Evolutionary conservation across 2,329 filamentous ascomycete genomes (phyloP).

Genomic region (Diaporthe citrichinensis): DNA sequence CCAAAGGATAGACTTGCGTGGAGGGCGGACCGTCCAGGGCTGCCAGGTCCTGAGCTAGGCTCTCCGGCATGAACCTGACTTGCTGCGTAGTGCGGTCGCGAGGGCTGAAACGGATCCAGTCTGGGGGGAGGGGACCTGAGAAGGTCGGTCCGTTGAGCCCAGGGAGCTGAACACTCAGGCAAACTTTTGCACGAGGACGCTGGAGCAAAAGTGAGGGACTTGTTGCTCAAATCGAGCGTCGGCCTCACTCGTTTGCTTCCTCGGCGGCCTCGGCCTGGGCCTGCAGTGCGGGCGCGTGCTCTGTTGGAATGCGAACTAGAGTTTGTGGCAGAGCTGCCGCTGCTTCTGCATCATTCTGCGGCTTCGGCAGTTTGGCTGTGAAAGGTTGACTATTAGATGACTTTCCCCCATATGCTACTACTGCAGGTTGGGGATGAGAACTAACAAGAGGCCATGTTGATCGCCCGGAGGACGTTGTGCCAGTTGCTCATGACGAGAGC

Average conservation of each 20-base stretch:
- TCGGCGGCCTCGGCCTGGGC: constrained; percentile 69
- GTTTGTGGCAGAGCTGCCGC: constrained; percentile 80
- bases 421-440: constrained; percentile 41
- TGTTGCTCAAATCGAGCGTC: not conserved
- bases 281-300: constrained; percentile 77
- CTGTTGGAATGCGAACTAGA: constrained; percentile 86
- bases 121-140: constrained; percentile 31
- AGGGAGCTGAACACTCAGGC: constrained; percentile 23
- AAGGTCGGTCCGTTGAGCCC: not conserved
- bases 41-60: not conserved
- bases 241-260: constrained; percentile 51
- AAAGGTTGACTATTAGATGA: not conserved
- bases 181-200: not conserved
- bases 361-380: constrained; percentile 78
- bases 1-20: not conserved
- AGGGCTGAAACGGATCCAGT: constrained; percentile 25
- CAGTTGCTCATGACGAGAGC: constrained; percentile 89
- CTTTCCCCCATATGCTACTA: constrained; percentile 22
- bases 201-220: not conserved
- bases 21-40: not conserved
- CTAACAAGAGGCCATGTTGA: constrained; percentile 88
- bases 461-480: constrained; percentile 87
- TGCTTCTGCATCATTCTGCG: constrained; percentile 62
- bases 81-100: not conserved
- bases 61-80: constrained; percentile 7